Percentiles rank a stretch among this genome's conserved stretches.
phyloP scores from a whole-genome alignment of 73 alveolate genomes.

The Uronychia setigera region DNA sequence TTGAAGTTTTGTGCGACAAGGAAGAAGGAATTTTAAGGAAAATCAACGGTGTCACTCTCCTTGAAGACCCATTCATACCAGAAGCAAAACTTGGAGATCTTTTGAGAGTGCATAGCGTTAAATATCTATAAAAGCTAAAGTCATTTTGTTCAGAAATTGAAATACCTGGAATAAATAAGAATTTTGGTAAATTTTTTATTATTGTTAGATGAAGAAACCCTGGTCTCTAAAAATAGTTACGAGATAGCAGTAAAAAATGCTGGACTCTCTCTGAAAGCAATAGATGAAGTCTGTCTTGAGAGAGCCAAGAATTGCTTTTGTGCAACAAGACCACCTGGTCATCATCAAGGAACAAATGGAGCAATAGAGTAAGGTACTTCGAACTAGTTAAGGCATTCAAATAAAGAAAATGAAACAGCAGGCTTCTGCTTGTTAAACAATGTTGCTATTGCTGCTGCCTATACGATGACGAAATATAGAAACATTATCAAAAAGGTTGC shows the following conservation, averaged over 20 bases:
- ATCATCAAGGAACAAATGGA: slow-evolving; percentile 91
- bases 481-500: slow-evolving; percentile 77
- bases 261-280: slow-evolving; percentile 93
- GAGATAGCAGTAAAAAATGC: slow-evolving; percentile 78
- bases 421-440: slow-evolving; percentile 97
- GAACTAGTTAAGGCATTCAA: not conserved
- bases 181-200: not conserved
- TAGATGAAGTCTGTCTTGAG: slow-evolving; percentile 75
- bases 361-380: no score
- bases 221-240: slow-evolving; percentile 45
- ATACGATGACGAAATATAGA: slow-evolving; percentile 73
- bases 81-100: slow-evolving; percentile 46
- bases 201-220: slow-evolving; percentile 69
- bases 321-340: slow-evolving; percentile 96
- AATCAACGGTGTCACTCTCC: no score
- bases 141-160: not conserved
- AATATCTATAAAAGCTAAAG: slow-evolving; percentile 31
- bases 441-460: slow-evolving; percentile 96
- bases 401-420: no score
- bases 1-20: not conserved
- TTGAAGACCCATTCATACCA: not conserved
- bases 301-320: slow-evolving; percentile 90
- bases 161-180: not conserved
- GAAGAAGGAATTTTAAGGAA: not conserved
- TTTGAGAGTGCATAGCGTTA: slow-evolving; percentile 48